Base-by-base conservation (phyloP, 2,329 filamentous ascomycete species). In the Fusarium albosuccineum region DNA sequence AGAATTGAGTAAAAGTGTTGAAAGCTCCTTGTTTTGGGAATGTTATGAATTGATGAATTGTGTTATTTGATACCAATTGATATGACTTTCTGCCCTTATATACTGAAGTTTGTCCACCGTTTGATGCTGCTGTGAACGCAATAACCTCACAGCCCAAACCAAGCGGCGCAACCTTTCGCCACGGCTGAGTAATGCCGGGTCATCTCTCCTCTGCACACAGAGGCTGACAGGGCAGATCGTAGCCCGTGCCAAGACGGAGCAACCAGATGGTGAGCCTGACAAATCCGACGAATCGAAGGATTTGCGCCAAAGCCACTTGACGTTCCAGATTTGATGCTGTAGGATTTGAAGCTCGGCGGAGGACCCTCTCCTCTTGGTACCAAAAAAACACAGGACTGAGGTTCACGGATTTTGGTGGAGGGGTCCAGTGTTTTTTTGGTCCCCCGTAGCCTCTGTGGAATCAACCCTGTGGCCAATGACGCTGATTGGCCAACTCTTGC, bases 221-320 rank as follows among this genome's bases (percentile, higher is more conserved):
- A 6, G 26, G 5, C 29, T 9, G 29, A 27, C 14, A 37, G 5
- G 30, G 9, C 9, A 22, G 22, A 22, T 22, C 9, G 27, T 33
- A n/a, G 34, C 34, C 14, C 14, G 14, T 37, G 46, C 46, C 46
- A 50, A 30, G 36, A 22, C 70, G 67, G 70, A 6, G 9, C 5
- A 71, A 72, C 36, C 53, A 11, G 7, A 29, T 14, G 3, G 9
- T n/a, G 1, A 29, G 6, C 26, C 62, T 72, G 63, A 72, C 70
- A 71, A 72, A 72, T 67, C 49, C 9, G 17, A 29, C 13, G 11
- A 30, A 49, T 40, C 42, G 26, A 51, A 27, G 22, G 33, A 51
- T 40, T 33, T 33, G 30, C 30, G 30, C 9, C 30, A 33, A 9
- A 9, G 30, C 30, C 30, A 33, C 8, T 33, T 33, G 30, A 22